Evolutionary conservation across 2,329 filamentous ascomycete species (phyloP).

Genomic region (Ophiosphaerella herpotricha): DNA sequence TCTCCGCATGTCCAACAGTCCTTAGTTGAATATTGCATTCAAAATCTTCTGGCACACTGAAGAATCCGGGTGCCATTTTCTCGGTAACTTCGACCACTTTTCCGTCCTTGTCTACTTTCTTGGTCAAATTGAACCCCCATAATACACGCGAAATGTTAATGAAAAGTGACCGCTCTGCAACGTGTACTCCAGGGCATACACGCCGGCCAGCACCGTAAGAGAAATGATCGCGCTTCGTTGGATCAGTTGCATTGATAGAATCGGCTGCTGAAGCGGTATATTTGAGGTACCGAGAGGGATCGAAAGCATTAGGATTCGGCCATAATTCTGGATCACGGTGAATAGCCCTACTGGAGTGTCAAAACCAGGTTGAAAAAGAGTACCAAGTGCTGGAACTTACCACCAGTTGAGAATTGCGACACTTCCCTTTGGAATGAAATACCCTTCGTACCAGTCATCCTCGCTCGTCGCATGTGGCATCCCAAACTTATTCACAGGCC

Average conservation of each 20-base stretch:
- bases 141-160: slow-evolving; percentile 43
- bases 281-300: slow-evolving; percentile 34
- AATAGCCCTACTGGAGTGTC: slow-evolving; percentile 30
- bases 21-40: slow-evolving; percentile 37
- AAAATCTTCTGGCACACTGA: slow-evolving; percentile 38
- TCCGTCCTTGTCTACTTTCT: slow-evolving; percentile 31
- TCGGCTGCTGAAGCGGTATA: slow-evolving; percentile 33
- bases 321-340: slow-evolving; percentile 36
- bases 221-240: slow-evolving; percentile 43
- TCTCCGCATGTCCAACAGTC: slow-evolving; percentile 22
- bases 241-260: slow-evolving; percentile 37
- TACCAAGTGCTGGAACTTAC: slow-evolving; percentile 14
- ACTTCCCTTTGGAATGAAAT: slow-evolving; percentile 46
- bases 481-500: slow-evolving; percentile 37
- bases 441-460: slow-evolving; percentile 46
- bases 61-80: slow-evolving; percentile 37
- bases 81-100: slow-evolving; percentile 28
- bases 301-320: slow-evolving; percentile 35
- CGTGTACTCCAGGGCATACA: slow-evolving; percentile 44
- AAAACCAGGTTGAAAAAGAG: not conserved
- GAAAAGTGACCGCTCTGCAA: slow-evolving; percentile 44
- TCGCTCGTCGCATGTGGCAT: slow-evolving; percentile 42
- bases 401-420: slow-evolving; percentile 42
- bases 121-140: slow-evolving; percentile 41
- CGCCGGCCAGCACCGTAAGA: slow-evolving; percentile 43